Percentiles rank a stretch among this genome's conserved stretches.
Evolutionary conservation across 169 alveolate genomes (phyloP).

Genomic region (Neospora caninum): DNA sequence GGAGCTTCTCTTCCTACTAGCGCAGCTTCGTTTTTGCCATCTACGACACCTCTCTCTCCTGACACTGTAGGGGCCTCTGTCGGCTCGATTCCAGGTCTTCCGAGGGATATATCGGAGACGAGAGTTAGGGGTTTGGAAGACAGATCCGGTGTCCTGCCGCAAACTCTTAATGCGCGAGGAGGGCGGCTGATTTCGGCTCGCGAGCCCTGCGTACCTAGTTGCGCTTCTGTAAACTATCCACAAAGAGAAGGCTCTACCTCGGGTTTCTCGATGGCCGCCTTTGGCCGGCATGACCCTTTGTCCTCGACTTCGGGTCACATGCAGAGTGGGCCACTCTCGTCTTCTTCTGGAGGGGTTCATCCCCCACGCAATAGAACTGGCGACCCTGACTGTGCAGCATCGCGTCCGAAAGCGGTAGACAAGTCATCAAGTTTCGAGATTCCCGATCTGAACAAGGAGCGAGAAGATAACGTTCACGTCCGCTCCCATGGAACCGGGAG

Average conservation of each 20-base stretch:
- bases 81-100: not conserved
- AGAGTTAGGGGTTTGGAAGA: not conserved
- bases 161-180: not conserved
- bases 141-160: not conserved
- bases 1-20: not conserved
- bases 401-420: not conserved
- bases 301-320: not conserved
- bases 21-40: not conserved
- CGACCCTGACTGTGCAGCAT: not conserved
- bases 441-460: not conserved
- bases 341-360: not conserved
- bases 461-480: not conserved
- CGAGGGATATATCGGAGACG: not conserved
- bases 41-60: not conserved
- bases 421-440: not conserved
- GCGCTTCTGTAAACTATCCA: not conserved
- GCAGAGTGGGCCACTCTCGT: not conserved
- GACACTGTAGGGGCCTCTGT: not conserved
- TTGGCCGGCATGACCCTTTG: not conserved
- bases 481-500: not conserved
- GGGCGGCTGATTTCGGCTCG: not conserved
- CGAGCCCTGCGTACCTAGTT: no score
- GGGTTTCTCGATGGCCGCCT: not conserved
- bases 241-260: not conserved
- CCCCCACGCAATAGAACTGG: not conserved